Base-by-base conservation (phyloP, 768 basidiomycete genomes). In the Baorangia bicolor region DNA sequence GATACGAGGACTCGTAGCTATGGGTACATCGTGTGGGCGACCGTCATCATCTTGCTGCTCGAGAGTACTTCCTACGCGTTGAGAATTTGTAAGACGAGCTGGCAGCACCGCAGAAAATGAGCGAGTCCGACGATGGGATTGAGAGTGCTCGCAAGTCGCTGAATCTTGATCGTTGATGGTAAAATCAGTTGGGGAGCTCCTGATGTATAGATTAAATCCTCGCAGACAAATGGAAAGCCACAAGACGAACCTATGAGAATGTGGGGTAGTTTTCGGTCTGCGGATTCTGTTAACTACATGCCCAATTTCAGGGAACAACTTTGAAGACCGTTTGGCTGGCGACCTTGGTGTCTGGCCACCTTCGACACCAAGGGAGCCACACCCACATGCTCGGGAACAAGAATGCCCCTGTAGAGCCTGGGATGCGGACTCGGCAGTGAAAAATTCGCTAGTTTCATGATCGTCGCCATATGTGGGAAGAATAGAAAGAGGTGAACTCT, bases 241-340 rank as follows among this genome's bases (percentile, higher is more conserved):
- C 13, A 18, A 48, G 27, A 57, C 63, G 21, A 43, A 65, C 65
- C 46, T 53, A 25, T 34, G 51, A 50, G 59, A 47, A 37, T 50
- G 52, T 1, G 21, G 1, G 9, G 27, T 16, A 23, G 31, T 20
- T 11, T 46, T 59, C 23, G 33, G 37, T 21, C 27, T 57, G 23
- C 51, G 44, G 13, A 57, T 23, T 31, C 31, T 50, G n/a, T 48
- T 58, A 2, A 14, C 38, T 13, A 20, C 28, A 13, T 55, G 44
- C 11, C 13, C 53, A 8, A 39, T 40, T n/a, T 33, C 46, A 8
- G 46, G 39, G 13, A 49, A 35, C 21, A 42, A 10, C 28, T 31
- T 57, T 2, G 41, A 27, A 16, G 55, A 21, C 18, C 11, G 45
- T 12, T 37, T 49, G 11, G 28, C 30, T 16, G 49, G 52, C 5